Evolutionary conservation across 495 filamentous ascomycete species (phyloP).

Genomic region (Aspergillus conjunctus): DNA sequence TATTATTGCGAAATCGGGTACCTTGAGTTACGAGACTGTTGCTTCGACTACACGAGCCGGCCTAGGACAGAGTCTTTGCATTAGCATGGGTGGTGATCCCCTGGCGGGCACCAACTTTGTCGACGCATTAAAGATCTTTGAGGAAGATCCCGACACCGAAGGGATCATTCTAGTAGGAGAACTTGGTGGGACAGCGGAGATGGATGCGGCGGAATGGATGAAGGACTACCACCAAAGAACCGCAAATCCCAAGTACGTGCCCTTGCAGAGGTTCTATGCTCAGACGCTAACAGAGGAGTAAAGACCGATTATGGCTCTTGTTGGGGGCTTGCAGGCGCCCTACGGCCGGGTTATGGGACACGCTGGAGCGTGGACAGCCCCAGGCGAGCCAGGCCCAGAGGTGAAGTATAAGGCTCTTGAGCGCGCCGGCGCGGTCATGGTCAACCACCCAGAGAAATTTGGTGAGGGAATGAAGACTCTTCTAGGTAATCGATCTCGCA

Average conservation of each 20-base stretch:
- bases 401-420: slow-evolving; percentile 71
- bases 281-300: slow-evolving; percentile 9
- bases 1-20: slow-evolving; percentile 86
- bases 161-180: slow-evolving; percentile 86
- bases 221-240: slow-evolving; percentile 62
- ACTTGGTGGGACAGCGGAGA: slow-evolving; percentile 78
- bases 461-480: slow-evolving; percentile 68
- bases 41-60: slow-evolving; percentile 80
- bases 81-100: slow-evolving; percentile 87
- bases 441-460: slow-evolving; percentile 81
- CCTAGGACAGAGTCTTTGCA: slow-evolving; percentile 81
- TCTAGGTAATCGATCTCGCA: slow-evolving; percentile 37
- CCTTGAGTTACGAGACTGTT: slow-evolving; percentile 85
- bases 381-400: slow-evolving; percentile 65
- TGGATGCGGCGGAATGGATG: slow-evolving; percentile 83
- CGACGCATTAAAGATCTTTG: slow-evolving; percentile 73
- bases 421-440: slow-evolving; percentile 70
- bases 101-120: slow-evolving; percentile 80
- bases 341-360: slow-evolving; percentile 83
- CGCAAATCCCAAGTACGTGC: slow-evolving; percentile 66
- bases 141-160: slow-evolving; percentile 73
- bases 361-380: slow-evolving; percentile 74
- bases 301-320: slow-evolving; percentile 78
- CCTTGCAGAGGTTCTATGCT: neutral
- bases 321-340: slow-evolving; percentile 69